Base-by-base conservation (phyloP, 2,329 filamentous ascomycete genomes). In the Colletotrichum chlorophyti region DNA sequence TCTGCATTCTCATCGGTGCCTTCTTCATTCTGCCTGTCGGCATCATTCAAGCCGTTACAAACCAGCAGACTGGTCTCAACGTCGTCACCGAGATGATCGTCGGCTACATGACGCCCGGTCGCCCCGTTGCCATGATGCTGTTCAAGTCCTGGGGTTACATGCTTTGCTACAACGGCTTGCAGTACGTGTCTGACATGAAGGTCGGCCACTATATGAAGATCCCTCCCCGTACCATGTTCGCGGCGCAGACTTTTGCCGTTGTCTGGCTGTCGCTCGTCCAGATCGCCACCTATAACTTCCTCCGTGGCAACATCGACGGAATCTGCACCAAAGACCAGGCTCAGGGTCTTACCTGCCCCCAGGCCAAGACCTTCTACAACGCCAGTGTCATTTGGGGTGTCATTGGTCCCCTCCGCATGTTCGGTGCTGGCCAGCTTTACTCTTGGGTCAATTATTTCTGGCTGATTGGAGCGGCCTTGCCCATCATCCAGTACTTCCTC, bases 361-460 rank as follows among this genome's bases (percentile, higher is more conserved):
- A 78, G 31, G 81, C 81, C 14, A 79, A 79, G 21, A 83, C 85
- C 0, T 87, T 87, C 67, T 87, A 83, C 73, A 85, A 83, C 21
- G 81, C 80, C 23, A 84, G 81, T 17, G 76, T 86, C 6, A 80
- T 86, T 53, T 86, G 84, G 85, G 85, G 85, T 55, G 76, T 84
- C 15, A 84, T 88, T 53, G 85, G 73, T 1, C 73, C 72, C 2
- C 63, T 53, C 32, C 64, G 65, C 45, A 70, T 74, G 31, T 73
- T 73, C 50, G 71, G 72, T 12, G 63, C 64, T n/a, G 72, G 71
- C 21, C 70, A 76, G n/a, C 70, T 81, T 3, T 86, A 85, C 66
- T 69, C 73, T 0, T 73, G 74, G 41, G 72, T 83, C 29, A 79
- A 83, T 67, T 84, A 73, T 66, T 85, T 84, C 72, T 60, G 80